Evolutionary conservation across 257 asterid genomes (phyloP), one percentile per base, ranked within the genome.

Genomic region (Forsythia suspensa): DNA sequence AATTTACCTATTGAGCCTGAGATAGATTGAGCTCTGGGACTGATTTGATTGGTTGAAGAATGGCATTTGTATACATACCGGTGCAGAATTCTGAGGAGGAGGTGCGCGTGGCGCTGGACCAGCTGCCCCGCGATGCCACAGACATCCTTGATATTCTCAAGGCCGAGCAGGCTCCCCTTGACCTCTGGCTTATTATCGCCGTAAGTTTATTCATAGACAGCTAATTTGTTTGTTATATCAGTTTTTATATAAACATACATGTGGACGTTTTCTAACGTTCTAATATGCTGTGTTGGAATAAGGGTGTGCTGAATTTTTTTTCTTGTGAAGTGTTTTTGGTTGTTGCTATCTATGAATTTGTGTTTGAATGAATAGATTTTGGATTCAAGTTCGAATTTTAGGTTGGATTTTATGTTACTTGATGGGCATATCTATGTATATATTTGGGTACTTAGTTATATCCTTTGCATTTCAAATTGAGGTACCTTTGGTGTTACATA

Each of bases 131-230:
- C 68, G 99, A 96, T 48, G 98, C 99, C 80, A 92, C 98, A 34
- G 99, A 96, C 85, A 93, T 96, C 73, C 92, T 96, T 80, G 97
- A 96, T 82, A 96, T 96, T 78, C 97, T 96, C 74, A 96, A 94
- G 87, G 99, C 99, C 70, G 99, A 96, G 84, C 99, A 96, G 91
- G 99, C 99, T 73, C 97, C 99, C 38, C 97, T 96, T 39, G 94
- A 96, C 84, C 96, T 96, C 73, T 94, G 99, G 99, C 97, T 96
- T 52, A 92, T 94, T 37, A 96, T 96, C 59, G 98, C 99, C 16
- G 99, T 95, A 81, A 7, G 91, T 11, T 80, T 70, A 41, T 42
- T 61, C 37, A 16, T 18, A 12, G 8, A 46, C 61, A 3, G 37
- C 20, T 20, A 7, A 1, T 61, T 43, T 36, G 37, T 24, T 6